Base-by-base conservation (phyloP, 306 rosid genomes). In the Vigna reflexopilosa region DNA sequence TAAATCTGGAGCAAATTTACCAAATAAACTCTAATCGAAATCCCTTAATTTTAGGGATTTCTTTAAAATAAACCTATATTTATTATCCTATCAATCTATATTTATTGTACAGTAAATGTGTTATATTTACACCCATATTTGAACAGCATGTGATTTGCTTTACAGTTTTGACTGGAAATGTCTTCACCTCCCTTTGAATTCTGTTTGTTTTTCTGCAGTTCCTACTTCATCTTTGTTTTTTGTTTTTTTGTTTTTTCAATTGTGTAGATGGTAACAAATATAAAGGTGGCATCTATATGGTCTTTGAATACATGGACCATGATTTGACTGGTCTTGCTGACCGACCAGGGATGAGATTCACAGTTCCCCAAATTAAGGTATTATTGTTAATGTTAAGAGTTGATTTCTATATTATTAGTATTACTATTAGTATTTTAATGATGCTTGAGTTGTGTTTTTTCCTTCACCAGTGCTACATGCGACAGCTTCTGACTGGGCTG, bases 241-340 rank as follows among this genome's bases (percentile, higher is more conserved):
- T 20, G 20, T 20, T 58, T 72, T 47, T 58, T 78, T 34, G 7
- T 69, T 56, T 40, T 44, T 38, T 6, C 56, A 2, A 36, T 51
- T 64, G 32, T 67, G 12, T 72, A 88, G 96, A 90, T 70, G 86
- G 90, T 38, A 87, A 80, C 80, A 90, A 85, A 80, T 87, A 84
- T 75, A 85, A 81, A 82, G 93, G 93, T 22, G 96, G 91, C 78
- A 83, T 91, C 58, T 91, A 91, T 76, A 91, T 91, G 93, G 96
- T 91, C 70, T 87, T 91, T 70, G 96, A 91, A 77, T 91, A 91
- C 83, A 91, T 91, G 93, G 96, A 91, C 83, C 96, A 91, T 74
- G 96, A 91, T 69, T 87, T 91, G 84, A 89, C 90, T 1, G 96
- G 96, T 76, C 96, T 91, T 76, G 90, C 91, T 20, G 90, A 88